These are phyloP conservation scores for Aspergillus sp. DNA, from an alignment of 2,329 filamentous ascomycete species.

Conservation along the genomic window DNA sequence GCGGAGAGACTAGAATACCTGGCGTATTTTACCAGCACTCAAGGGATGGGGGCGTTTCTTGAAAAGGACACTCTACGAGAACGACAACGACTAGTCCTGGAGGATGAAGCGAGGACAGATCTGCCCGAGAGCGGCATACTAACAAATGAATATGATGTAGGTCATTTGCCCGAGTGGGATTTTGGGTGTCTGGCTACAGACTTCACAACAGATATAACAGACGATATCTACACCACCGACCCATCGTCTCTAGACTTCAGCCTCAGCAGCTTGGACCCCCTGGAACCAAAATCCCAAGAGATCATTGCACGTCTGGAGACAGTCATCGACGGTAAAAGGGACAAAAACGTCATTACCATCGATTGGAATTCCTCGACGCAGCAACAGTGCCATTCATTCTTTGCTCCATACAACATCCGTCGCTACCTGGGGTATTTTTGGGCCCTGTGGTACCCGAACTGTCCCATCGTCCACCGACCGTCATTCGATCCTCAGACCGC, in stretches of 20 bases:
- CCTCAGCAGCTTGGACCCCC: background rate
- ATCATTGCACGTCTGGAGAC: conserved; percentile 10
- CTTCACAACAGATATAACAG: background rate
- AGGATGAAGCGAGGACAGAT: background rate
- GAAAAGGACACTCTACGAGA: conserved; percentile 16
- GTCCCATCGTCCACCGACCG: conserved; percentile 28
- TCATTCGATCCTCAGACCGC: conserved; percentile 19
- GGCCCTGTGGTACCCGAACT: conserved; percentile 30
- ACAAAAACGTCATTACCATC: conserved; percentile 13
- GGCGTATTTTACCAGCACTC: conserved; percentile 22
- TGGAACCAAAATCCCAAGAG: conserved; percentile 8
- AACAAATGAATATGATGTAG: no score
- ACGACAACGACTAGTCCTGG: conserved; percentile 15
- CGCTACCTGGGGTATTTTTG: conserved; percentile 28
- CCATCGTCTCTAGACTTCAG: conserved; percentile 5
- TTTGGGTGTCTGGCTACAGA: background rate
- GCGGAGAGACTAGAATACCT: conserved; percentile 21
- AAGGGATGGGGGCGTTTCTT: conserved; percentile 21
- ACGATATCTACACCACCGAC: conserved; percentile 1
- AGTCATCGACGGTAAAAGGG: conserved; percentile 7
- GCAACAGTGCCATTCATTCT: conserved; percentile 16
- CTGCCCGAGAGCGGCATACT: no score
- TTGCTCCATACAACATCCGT: conserved; percentile 19
- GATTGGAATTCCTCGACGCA: conserved; percentile 13
- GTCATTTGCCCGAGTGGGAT: background rate